These are phyloP conservation scores for Microbotryomycetes sp. DNA, from an alignment of 1,284 basidiomycete species.

Conservation along the genomic window DNA sequence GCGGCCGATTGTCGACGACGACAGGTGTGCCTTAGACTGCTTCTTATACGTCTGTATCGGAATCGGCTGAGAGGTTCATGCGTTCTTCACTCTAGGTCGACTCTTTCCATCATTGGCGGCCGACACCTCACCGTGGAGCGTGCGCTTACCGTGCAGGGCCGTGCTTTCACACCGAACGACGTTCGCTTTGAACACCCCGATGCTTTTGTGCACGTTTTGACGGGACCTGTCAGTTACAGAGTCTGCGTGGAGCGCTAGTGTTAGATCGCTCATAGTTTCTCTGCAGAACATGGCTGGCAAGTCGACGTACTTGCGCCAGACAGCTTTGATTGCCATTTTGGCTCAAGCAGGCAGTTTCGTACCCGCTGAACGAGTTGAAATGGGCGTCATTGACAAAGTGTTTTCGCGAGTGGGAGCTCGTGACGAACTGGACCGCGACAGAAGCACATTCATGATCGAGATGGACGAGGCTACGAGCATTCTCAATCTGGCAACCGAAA, in stretches of 20 bases:
- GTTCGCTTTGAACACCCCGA: slow-evolving; percentile 53
- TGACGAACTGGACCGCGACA: slow-evolving; percentile 86
- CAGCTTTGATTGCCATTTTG: slow-evolving; percentile 80
- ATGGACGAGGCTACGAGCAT: slow-evolving; percentile 49
- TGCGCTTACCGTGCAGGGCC: slow-evolving; percentile 66
- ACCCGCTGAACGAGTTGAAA: slow-evolving; percentile 63
- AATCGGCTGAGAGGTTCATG: background rate
- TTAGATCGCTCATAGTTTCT: background rate
- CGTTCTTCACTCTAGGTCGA: slow-evolving; percentile 47
- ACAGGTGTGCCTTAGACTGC: slow-evolving; percentile 52
- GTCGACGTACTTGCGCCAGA: slow-evolving; percentile 85
- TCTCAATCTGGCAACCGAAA: slow-evolving; percentile 67
- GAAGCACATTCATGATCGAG: slow-evolving; percentile 52
- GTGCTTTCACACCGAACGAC: slow-evolving; percentile 77
- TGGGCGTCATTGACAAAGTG: slow-evolving; percentile 78
- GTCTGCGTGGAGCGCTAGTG: background rate
- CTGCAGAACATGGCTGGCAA: slow-evolving; percentile 51
- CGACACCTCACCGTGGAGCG: slow-evolving; percentile 91
- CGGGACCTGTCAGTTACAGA: slow-evolving; percentile 70
- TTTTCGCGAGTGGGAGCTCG: slow-evolving; percentile 94
- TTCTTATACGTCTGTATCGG: background rate
- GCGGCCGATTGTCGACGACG: slow-evolving; percentile 61
- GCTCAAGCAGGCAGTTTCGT: slow-evolving; percentile 92
- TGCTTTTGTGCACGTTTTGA: slow-evolving; percentile 69
- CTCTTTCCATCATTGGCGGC: slow-evolving; percentile 65